These are phyloP conservation scores for Pyrenophora graminea DNA, from an alignment of 2,329 filamentous ascomycete genomes.

Conservation along the genomic window DNA sequence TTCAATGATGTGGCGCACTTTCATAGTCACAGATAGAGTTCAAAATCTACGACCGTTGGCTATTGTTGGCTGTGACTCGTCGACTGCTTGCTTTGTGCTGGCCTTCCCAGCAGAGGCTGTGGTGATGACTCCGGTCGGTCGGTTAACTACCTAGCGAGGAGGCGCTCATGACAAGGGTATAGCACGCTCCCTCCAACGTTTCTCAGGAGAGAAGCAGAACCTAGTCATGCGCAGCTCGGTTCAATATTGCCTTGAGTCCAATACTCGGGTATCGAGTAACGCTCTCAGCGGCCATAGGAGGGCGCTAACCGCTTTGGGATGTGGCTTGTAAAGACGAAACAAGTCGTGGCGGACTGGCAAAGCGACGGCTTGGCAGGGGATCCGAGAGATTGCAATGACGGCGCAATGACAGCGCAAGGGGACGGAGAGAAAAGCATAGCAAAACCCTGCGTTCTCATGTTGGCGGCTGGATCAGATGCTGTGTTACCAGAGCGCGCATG, in stretches of 20 bases:
- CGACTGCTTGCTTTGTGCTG: too few relatives aligned
- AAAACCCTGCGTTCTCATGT: not conserved
- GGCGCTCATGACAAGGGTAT: too few relatives aligned
- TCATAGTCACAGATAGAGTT: too few relatives aligned
- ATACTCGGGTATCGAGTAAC: not conserved
- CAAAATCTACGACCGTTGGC: too few relatives aligned
- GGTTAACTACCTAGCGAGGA: too few relatives aligned
- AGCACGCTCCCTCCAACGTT: too few relatives aligned
- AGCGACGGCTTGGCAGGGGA: slow-evolving; percentile 16
- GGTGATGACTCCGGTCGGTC: too few relatives aligned
- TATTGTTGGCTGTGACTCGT: too few relatives aligned
- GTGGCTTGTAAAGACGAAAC: slow-evolving; percentile 6
- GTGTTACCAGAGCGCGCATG: not conserved
- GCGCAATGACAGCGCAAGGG: not conserved
- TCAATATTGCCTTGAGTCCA: slow-evolving; percentile 1
- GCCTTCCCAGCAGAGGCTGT: too few relatives aligned
- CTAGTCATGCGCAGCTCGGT: not conserved
- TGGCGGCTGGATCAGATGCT: not conserved
- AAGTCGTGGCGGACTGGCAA: slow-evolving; percentile 1
- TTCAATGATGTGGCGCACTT: too few relatives aligned
- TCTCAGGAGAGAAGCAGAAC: not conserved
- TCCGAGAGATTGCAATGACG: slow-evolving; percentile 3
- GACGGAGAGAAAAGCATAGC: not conserved
- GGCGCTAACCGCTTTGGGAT: slow-evolving; percentile 1
- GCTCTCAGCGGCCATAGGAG: not conserved